A percentile compares a stretch with the other conserved stretches of the same genome.
Conservation (phyloP, 345 rosid species). For the Citrus inodora region DNA sequence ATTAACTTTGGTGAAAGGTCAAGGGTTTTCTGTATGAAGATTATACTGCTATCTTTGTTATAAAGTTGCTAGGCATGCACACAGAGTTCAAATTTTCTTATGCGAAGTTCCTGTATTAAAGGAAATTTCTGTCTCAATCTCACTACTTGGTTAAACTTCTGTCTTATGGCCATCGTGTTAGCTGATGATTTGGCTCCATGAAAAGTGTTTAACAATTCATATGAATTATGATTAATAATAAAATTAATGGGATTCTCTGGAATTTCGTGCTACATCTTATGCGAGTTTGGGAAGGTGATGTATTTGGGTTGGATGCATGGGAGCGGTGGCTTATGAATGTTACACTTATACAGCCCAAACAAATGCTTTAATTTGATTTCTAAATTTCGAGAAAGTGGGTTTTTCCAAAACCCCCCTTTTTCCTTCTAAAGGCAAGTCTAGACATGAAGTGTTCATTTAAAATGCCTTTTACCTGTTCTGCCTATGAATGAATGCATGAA, state of each 20-base stretch:
- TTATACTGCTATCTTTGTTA: background rate
- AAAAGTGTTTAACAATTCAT: background rate
- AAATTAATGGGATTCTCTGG: background rate
- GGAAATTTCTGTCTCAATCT: background rate
- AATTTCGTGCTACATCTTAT: background rate
- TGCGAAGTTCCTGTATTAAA: background rate
- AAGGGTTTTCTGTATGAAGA: background rate
- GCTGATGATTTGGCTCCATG: background rate
- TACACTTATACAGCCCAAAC: background rate
- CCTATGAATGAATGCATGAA: too few species aligned
- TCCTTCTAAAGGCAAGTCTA: too few species aligned
- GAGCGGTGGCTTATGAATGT: background rate
- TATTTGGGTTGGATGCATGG: background rate
- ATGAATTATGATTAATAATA: background rate
- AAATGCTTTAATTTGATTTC: background rate
- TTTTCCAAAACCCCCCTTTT: accelerated
- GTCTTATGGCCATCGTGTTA: background rate
- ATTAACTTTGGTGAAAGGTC: background rate
- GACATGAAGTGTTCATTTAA: too few species aligned
- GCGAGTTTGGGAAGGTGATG: background rate
- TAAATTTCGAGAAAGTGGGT: background rate
- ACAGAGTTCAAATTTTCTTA: background rate
- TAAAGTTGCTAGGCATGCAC: background rate
- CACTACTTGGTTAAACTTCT: background rate
- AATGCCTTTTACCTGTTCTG: too few species aligned